Evolutionary conservation across 495 filamentous ascomycete species (phyloP), one percentile per base, ranked within the genome.

Genomic region (Melanomma pulvis-pyrius): DNA sequence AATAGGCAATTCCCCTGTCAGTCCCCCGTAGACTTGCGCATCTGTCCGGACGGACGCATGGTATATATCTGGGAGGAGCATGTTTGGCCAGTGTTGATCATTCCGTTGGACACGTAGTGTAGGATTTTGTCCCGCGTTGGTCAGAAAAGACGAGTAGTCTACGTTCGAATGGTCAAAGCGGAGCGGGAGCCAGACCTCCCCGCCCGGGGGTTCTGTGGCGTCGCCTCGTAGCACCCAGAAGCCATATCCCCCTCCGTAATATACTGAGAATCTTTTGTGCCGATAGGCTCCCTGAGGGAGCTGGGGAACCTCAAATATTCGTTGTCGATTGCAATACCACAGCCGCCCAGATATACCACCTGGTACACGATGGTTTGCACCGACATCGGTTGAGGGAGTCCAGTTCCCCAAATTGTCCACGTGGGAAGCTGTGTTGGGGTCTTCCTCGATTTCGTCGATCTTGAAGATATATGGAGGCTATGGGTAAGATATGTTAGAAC

Each of bases 1-100:
- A 12, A 77, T 54, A 1, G 73, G 69, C 7, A 77, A 61, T 6
- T 77, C 75, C 1, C 75, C 75, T 41, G 39, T 63, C 6, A 77
- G 50, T 0, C 70, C 72, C 1, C 75, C 75, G 53, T 71, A 62
- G 1, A 21, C 34, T 13, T 39, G 28, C 24, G 46, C 13, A 1
- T 24, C 25, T 19, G 55, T 59, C 19, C 1, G 3, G 0, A 22
- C 34, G 6, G 50, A 24, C 0, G 71, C 59, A 32, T 68, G 74
- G 36, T 77, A 74, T 13, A 46, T 63, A 24, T 75, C 67, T 24
- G 75, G 74, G 4, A 77, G 54, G 0, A 77, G 56, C 62, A 73
- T 58, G 24, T 21, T 32, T 4, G 65, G 55, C 71, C 73, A 76
- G 11, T 19, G 1, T 51, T 76, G 71, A 15, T 73, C 30, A 0